These are phyloP conservation scores for Cystobasidium tubakii DNA, from an alignment of 768 basidiomycete genomes.

Conservation along the genomic window DNA sequence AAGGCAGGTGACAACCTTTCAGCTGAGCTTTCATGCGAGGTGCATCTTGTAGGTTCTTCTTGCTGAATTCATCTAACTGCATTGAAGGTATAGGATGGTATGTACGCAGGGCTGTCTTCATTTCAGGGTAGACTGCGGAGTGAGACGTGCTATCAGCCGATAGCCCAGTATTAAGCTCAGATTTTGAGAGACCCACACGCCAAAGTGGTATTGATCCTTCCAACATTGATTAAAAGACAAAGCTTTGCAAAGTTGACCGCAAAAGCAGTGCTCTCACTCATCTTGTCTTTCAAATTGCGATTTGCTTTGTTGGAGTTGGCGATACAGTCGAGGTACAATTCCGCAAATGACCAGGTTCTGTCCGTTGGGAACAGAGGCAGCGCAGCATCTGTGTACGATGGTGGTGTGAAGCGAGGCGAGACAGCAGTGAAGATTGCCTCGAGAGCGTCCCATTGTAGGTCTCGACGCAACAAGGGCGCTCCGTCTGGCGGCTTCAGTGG, in stretches of 20 bases:
- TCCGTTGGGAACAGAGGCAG: constrained; percentile 50
- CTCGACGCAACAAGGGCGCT: constrained; percentile 61
- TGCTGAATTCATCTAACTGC: constrained; percentile 55
- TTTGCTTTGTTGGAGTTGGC: constrained; percentile 68
- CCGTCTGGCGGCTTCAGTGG: constrained; percentile 53
- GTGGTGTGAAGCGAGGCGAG: constrained; percentile 59
- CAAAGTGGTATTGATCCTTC: constrained; percentile 73
- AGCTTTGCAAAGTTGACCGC: constrained; percentile 69
- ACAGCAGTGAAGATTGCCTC: constrained; percentile 68
- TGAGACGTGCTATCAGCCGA: constrained; percentile 47
- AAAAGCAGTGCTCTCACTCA: constrained; percentile 60
- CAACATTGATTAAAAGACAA: constrained; percentile 68
- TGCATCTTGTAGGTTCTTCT: constrained; percentile 68
- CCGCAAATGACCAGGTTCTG: constrained; percentile 56
- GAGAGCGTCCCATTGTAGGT: constrained; percentile 75
- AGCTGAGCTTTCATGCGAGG: constrained; percentile 71
- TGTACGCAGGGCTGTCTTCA: constrained; percentile 68
- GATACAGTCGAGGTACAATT: constrained; percentile 75
- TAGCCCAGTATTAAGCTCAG: too few species aligned
- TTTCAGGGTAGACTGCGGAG: constrained; percentile 65
- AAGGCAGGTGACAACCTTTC: constrained; percentile 58
- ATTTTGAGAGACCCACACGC: constrained; percentile 58
- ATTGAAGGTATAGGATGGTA: constrained; percentile 72
- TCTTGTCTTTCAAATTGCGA: constrained; percentile 65
- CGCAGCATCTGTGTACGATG: constrained; percentile 53